Base-by-base conservation (phyloP, 2,329 filamentous ascomycete species). In the Alternaria metachromatica region DNA sequence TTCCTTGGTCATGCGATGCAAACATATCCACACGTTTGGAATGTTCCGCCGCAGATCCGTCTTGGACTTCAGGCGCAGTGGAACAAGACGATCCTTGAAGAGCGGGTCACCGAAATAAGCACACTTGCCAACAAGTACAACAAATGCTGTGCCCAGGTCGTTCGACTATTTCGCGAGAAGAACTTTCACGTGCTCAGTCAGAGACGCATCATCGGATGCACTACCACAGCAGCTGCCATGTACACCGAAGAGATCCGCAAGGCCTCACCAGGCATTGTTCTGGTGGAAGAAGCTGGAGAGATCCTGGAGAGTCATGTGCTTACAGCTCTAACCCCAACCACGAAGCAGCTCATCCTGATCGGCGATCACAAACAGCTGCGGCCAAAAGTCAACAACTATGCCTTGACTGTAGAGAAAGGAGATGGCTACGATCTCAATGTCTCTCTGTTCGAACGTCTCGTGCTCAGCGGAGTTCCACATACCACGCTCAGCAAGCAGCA, bases 271-370 rank as follows among this genome's bases (percentile, higher is more conserved):
- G 87, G 88, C 1, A 81, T 92, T 3, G 77, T 92, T 1, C 72
- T 94, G 0, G 86, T 92, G 0, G 91, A 93, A 74, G 91, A 93
- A 76, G 91, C 90, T 0, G 91, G 90, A 2, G 90, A 93, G 66
- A 91, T 93, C 4, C 81, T 92, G 0, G 91, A 93, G 74, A 84
- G 84, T 2, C 90, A 93, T 67, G 82, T 91, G 2, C 76, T 93
- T 0, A 86, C 90, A 0, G 86, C 90, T 0, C 70, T 93, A 60
- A 81, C 83, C 0, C 75, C 84, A 0, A 77, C 83, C 0, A 87
- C 87, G 0, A 85, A 90, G 63, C 89, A 93, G 43, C 73, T 92
- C 1, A 84, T 93, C 0, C 76, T 92, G 3, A 93, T 93, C 11
- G 91, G 91, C 0, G 91, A 93, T 58, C 90, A 93, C 73, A 86